These are phyloP conservation scores for Albophoma yamanashiensis DNA, from an alignment of 2,329 filamentous ascomycete species.

Conservation along the genomic window DNA sequence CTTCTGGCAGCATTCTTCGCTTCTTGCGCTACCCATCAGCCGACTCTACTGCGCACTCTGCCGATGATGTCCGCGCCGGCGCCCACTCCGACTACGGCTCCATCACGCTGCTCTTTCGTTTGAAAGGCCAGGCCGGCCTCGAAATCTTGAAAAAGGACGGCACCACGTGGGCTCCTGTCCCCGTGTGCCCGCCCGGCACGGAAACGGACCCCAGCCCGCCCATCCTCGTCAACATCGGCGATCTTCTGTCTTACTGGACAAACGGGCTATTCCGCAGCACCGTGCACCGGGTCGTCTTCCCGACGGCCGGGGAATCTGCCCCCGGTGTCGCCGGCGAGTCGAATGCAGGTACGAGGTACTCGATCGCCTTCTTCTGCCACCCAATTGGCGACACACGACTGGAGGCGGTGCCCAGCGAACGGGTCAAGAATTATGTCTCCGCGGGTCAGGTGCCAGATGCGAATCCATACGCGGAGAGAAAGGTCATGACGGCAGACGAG, in stretches of 20 bases:
- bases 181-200: constrained; percentile 52
- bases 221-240: constrained; percentile 69
- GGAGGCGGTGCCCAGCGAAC: constrained; percentile 48
- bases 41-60: constrained; percentile 28
- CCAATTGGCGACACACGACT: constrained; percentile 43
- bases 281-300: constrained; percentile 78
- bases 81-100: constrained; percentile 83
- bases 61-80: constrained; percentile 67
- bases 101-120: constrained; percentile 71
- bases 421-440: constrained; percentile 33
- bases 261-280: constrained; percentile 78
- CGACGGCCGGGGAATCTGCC: constrained; percentile 12
- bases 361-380: constrained; percentile 60
- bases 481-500: constrained; percentile 51
- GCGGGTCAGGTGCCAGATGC: constrained; percentile 16
- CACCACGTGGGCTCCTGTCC: constrained; percentile 48
- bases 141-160: constrained; percentile 59
- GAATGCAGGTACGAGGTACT: constrained; percentile 44
- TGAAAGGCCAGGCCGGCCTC: constrained; percentile 73
- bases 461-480: constrained; percentile 40
- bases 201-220: constrained; percentile 52
- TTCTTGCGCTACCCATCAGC: constrained; percentile 62
- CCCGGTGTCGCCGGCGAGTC: constrained; percentile 29
- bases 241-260: constrained; percentile 77
- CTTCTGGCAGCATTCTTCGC: constrained; percentile 52